These are phyloP conservation scores for Ceriops zippeliana DNA, from an alignment of 345 rosid species.

Conservation along the genomic window DNA sequence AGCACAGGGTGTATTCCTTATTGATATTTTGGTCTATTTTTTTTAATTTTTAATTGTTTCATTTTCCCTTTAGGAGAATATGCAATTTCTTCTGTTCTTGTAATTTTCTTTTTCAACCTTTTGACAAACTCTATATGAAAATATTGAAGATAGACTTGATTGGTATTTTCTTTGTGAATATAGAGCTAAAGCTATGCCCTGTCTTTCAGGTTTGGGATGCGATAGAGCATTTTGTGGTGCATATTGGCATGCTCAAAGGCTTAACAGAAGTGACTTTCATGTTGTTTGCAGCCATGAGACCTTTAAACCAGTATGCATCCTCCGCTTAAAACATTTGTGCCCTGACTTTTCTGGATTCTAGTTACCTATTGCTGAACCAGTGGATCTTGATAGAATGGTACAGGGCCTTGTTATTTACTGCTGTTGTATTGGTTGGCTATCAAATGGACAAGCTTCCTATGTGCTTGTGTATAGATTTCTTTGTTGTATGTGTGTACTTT, in stretches of 20 bases:
- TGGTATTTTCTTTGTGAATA: not conserved
- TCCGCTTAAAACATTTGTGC: constrained; percentile 1
- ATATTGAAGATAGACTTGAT: not conserved
- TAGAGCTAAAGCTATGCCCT: not conserved
- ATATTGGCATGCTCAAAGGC: constrained; percentile 65
- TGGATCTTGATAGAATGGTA: not conserved
- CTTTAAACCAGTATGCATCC: constrained; percentile 56
- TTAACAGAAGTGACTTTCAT: constrained; percentile 34
- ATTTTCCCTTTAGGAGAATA: no score
- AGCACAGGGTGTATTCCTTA: no score
- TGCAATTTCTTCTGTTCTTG: no score
- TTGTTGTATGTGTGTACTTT: no score
- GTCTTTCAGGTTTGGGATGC: constrained; percentile 75
- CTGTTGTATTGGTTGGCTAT: no score
- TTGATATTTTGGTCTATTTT: no score
- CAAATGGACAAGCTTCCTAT: no score
- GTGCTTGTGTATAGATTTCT: no score
- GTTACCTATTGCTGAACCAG: not conserved
- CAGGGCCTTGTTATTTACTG: no score
- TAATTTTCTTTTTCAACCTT: no score
- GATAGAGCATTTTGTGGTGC: constrained; percentile 84
- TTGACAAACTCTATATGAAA: no score
- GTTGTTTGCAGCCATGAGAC: constrained; percentile 52
- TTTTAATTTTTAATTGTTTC: no score
- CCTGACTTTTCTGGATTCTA: not conserved